Percentiles rank a stretch among this genome's conserved stretches.
Conservation (phyloP, 2,329 filamentous ascomycete genomes). For the Penicillium occitanis region DNA sequence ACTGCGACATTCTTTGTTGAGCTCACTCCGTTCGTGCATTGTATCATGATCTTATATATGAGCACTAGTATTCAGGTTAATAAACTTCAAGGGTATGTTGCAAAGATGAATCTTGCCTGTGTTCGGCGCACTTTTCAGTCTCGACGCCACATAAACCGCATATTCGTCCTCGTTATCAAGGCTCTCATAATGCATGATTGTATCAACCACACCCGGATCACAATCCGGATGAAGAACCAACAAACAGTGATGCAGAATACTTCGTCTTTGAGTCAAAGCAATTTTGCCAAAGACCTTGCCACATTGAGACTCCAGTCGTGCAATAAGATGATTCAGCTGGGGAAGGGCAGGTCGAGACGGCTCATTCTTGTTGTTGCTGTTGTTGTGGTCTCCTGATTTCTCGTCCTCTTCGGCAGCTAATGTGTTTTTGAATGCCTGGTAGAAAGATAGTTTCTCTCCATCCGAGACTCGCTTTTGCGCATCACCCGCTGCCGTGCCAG, state of each 20-base stretch:
- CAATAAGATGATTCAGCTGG: constrained; percentile 63
- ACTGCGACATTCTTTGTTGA: constrained; percentile 36
- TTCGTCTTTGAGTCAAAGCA: constrained; percentile 67
- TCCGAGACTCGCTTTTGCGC: constrained; percentile 36
- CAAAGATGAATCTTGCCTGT: constrained; percentile 29
- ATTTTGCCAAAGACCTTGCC: constrained; percentile 65
- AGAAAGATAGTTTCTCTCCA: constrained; percentile 35
- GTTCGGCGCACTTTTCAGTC: constrained; percentile 35
- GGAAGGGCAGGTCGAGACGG: constrained; percentile 55
- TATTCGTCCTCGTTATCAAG: constrained; percentile 27
- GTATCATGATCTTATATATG: constrained; percentile 56
- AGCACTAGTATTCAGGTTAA: constrained; percentile 50
- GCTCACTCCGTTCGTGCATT: constrained; percentile 61
- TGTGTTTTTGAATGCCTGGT: constrained; percentile 51
- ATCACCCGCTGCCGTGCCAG: constrained; percentile 29
- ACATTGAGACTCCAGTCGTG: constrained; percentile 59
- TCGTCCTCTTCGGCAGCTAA: constrained; percentile 48
- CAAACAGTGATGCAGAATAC: constrained; percentile 64
- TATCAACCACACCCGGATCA: constrained; percentile 49
- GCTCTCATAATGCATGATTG: constrained; percentile 58
- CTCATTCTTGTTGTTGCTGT: constrained; percentile 47
- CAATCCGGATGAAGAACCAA: constrained; percentile 48
- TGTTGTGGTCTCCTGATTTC: constrained; percentile 30
- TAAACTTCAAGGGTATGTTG: neutral
- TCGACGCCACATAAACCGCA: constrained; percentile 37